Conservation (phyloP, 805 yeast genomes). For the Metschnikowia koreensis region DNA sequence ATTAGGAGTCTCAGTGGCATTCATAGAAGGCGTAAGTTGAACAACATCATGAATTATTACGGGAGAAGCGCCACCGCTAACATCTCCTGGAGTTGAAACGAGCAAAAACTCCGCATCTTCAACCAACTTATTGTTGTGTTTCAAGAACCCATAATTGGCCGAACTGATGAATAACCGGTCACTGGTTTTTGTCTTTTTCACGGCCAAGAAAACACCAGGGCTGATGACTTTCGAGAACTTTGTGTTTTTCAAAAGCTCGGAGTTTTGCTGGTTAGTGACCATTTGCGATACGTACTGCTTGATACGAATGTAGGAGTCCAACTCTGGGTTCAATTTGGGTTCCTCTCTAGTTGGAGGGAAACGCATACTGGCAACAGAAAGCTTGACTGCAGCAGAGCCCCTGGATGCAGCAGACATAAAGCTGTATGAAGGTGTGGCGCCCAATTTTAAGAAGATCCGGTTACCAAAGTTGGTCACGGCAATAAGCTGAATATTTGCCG, state of each 20-base stretch:
- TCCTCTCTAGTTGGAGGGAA: constrained; percentile 62
- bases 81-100: constrained; percentile 21
- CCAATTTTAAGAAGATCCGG: constrained; percentile 60
- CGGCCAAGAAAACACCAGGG: constrained; percentile 84
- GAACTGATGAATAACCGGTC: constrained; percentile 68
- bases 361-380: constrained; percentile 47
- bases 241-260: constrained; percentile 60
- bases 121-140: constrained; percentile 64
- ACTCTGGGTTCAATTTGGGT: constrained; percentile 38
- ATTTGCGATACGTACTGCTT: constrained; percentile 41
- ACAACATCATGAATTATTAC: constrained; percentile 66
- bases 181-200: constrained; percentile 44
- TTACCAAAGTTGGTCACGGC: constrained; percentile 85
- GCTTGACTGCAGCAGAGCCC: constrained; percentile 28
- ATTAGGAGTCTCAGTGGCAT: constrained; percentile 69
- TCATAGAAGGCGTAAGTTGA: constrained; percentile 66
- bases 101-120: constrained; percentile 77
- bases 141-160: constrained; percentile 81
- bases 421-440: constrained; percentile 31
- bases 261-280: constrained; percentile 41
- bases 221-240: constrained; percentile 62
- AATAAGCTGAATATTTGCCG: constrained; percentile 65
- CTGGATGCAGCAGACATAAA: constrained; percentile 24
- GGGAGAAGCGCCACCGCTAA: constrained; percentile 20
- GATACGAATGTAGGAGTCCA: constrained; percentile 41